Percentiles rank a stretch among this genome's conserved stretches.
These are phyloP conservation scores for Huiozyma sinensis DNA, from an alignment of 805 yeast species.

Conservation along the genomic window DNA sequence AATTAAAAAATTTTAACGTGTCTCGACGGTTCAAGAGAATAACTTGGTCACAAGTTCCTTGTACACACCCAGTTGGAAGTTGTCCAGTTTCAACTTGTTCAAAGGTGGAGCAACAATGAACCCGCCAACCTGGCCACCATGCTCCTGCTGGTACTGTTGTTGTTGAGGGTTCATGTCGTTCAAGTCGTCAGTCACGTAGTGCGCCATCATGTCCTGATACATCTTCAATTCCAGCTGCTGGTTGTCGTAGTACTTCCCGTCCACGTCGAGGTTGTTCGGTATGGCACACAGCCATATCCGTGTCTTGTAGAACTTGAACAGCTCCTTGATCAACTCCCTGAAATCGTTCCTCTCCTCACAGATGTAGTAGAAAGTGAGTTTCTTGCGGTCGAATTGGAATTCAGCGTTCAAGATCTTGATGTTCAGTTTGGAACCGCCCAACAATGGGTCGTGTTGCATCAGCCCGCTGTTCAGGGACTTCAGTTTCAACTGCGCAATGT, in stretches of 20 bases:
- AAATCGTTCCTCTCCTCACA: conserved; percentile 62
- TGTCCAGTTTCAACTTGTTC: conserved; percentile 23
- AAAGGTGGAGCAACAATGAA: conserved; percentile 20
- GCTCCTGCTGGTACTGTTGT: neutral
- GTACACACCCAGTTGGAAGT: conserved; percentile 30
- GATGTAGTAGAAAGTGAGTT: conserved; percentile 60
- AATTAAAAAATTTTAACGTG: neutral
- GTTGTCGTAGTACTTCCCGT: conserved; percentile 22
- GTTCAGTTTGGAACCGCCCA: conserved; percentile 29
- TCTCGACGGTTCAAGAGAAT: conserved; percentile 7
- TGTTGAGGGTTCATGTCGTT: conserved; percentile 12
- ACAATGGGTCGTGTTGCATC: conserved; percentile 14
- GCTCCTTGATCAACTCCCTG: conserved; percentile 59
- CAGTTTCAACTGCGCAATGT: conserved; percentile 50
- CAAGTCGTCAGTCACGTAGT: conserved; percentile 18
- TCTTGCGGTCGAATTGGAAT: conserved; percentile 73
- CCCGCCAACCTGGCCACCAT: conserved; percentile 1
- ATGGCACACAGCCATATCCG: conserved; percentile 81
- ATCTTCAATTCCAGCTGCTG: conserved; percentile 23
- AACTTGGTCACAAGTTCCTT: conserved; percentile 24
- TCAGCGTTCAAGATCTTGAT: conserved; percentile 65
- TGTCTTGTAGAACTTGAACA: conserved; percentile 67
- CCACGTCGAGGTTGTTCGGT: conserved; percentile 26
- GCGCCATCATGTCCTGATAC: conserved; percentile 28
- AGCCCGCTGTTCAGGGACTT: conserved; percentile 25